These are phyloP conservation scores for Lepidium aucheri DNA, from an alignment of 345 rosid genomes.

Conservation along the genomic window DNA sequence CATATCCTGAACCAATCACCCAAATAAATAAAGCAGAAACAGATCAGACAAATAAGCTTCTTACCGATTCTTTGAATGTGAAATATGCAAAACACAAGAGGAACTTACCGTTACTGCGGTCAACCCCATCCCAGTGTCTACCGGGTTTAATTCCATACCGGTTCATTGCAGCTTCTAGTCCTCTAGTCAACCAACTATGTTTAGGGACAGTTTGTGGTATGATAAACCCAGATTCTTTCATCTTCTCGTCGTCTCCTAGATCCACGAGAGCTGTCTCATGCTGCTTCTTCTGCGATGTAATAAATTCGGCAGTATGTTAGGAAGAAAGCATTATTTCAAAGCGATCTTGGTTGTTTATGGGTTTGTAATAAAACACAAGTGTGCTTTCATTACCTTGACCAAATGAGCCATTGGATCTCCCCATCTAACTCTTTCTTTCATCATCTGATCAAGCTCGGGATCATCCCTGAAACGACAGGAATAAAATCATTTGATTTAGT, in stretches of 20 bases:
- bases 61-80: not conserved
- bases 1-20: conserved; percentile 44
- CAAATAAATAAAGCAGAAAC: not conserved
- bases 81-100: not conserved
- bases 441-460: conserved; percentile 74
- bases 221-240: conserved; percentile 86
- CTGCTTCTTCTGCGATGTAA: conserved; percentile 47
- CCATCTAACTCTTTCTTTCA: conserved; percentile 72
- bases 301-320: not conserved
- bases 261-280: conserved; percentile 41
- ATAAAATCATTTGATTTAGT: not conserved
- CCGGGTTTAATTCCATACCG: conserved; percentile 88
- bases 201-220: conserved; percentile 74
- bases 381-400: conserved; percentile 53
- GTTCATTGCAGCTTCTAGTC: conserved; percentile 71
- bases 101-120: conserved; percentile 70
- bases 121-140: conserved; percentile 98
- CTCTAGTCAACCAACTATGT: conserved; percentile 84
- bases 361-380: not conserved
- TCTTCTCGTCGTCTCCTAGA: conserved; percentile 77
- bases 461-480: conserved; percentile 56
- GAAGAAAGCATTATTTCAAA: not conserved
- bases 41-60: not conserved
- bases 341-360: not conserved
- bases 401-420: conserved; percentile 98